Evolutionary conservation across 2,329 filamentous ascomycete species (phyloP).

Genomic region (Neonectria neomacrospora): DNA sequence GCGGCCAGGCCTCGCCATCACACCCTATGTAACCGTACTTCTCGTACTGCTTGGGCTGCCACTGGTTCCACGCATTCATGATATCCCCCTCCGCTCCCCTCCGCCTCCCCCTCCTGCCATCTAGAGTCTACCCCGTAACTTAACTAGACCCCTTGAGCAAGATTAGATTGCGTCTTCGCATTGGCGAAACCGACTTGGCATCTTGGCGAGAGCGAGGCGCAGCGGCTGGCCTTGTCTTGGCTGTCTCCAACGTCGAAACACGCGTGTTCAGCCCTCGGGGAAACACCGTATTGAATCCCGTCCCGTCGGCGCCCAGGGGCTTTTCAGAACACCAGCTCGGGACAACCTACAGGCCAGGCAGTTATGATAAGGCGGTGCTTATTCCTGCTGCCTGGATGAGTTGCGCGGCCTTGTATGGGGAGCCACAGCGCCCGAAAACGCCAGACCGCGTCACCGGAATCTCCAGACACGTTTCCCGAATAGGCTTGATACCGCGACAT

Average conservation of each 20-base stretch:
- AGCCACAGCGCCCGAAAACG: background rate
- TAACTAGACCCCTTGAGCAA: slow-evolving; percentile 4
- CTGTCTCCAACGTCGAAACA: background rate
- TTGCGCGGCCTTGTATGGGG: slow-evolving; percentile 24
- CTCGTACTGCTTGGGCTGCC: slow-evolving; percentile 6
- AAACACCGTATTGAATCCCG: slow-evolving; percentile 6
- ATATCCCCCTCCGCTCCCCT: background rate
- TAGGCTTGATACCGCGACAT: slow-evolving; percentile 1
- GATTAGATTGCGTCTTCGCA: background rate
- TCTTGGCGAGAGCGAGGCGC: slow-evolving; percentile 1
- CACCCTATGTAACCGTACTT: background rate
- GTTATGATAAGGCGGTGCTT: background rate
- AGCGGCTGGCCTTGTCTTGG: background rate
- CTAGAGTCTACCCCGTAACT: background rate
- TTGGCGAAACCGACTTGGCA: background rate
- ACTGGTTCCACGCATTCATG: slow-evolving; percentile 17
- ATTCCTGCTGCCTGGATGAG: slow-evolving; percentile 4
- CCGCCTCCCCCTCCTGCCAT: background rate
- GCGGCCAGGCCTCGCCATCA: background rate
- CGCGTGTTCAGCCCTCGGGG: background rate
- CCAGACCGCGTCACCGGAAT: slow-evolving; percentile 6
- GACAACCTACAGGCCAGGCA: background rate
- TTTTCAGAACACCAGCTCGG: background rate
- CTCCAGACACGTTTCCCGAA: slow-evolving; percentile 7
- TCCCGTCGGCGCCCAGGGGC: slow-evolving; percentile 10